Base-by-base conservation (phyloP, 129 eudicot genomes). In the Pulicaria dysenterica region DNA sequence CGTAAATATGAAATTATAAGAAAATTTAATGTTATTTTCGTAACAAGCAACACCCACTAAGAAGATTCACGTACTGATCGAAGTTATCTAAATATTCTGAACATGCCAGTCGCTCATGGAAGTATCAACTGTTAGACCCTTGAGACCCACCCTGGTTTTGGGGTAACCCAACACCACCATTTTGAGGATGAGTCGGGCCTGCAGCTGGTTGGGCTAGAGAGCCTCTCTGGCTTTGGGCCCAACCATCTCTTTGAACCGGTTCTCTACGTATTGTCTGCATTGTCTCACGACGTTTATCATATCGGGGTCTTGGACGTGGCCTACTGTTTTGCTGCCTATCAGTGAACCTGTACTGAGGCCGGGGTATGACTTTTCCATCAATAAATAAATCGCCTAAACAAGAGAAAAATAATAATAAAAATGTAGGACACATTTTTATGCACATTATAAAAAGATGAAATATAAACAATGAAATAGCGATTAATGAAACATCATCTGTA, bases 291-390 rank as follows among this genome's bases (percentile, higher is more conserved):
- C 97, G 96, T 77, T 87, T 90, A 64, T 94, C 98, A 75, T 87
- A 83, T 37, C 95, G 78, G 0, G 91, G 89, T 8, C 97, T 89
- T 43, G 95, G 82, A 74, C 97, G 88, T 9, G 74, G 80, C 56
- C 95, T 81, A 10, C 65, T 74, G 67, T 77, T 84, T 67, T 72
- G 85, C 47, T 84, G 96, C 79, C 91, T 88, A n/a, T 90, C 84
- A 15, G 77, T 79, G 55, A 79, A 85, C 72, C 95, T 83, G 77
- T 83, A 94, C 77, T 90, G 98, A 40, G 98, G 98, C 69, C 98
- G 81, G 4, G 82, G 95, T 48, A 88, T 94, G 58, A 90, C 98
- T 77, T 90, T 88, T 46, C 98, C 97, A 67, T 90, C 98, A 15
- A 87, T 77, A 77, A 82, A 90, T 62, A 85, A 76, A 77, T 94